Base-by-base conservation (phyloP, 306 rosid species). In the Geum urbanum region DNA sequence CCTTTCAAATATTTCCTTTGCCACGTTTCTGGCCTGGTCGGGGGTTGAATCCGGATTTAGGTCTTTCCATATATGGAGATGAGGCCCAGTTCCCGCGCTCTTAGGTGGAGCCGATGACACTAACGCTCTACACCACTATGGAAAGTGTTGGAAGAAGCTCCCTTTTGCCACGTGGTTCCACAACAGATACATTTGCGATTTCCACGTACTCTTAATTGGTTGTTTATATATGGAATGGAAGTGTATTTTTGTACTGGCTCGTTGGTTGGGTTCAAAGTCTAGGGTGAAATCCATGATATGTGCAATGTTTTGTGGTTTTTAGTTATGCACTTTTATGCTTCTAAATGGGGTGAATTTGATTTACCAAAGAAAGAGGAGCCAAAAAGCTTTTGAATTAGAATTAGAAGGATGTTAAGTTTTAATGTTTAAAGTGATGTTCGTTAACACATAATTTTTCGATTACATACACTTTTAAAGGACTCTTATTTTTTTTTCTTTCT, bases 71-170 rank as follows among this genome's bases (percentile, higher is more conserved):
- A 8, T 5, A 6, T 47, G 6, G 4, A 24, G 16, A 47, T 7
- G 0, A 0, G 9, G 18, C 22, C 51, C 72, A 62, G 27, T 7
- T 9, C 12, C 22, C 0, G 20, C 72, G 14, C 50, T 48, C 47
- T 0, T 5, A 2, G 2, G 75, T 12, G 75, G 68, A 48, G 49
- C 68, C 57, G 37, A n/a, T 9, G 58, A 18, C 10, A 22, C 7
- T 41, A 8, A 69, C 74, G 74, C 74, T 76, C 79, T 76, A 16
- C 74, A 52, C 58, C 79, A 60, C 70, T 51, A 41, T 32, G 63
- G 50, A 56, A 71, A 40, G 53, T 60, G 24, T 47, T 19, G 62
- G 14, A 60, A 18, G 65, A 58, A 32, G 63, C 41, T 61, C 54
- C 69, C 69, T 27, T 15, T 5, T 12, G 2, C 27, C 71, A 50